These are phyloP conservation scores for Daldinia grandis DNA, from an alignment of 495 filamentous ascomycete species.

Conservation along the genomic window DNA sequence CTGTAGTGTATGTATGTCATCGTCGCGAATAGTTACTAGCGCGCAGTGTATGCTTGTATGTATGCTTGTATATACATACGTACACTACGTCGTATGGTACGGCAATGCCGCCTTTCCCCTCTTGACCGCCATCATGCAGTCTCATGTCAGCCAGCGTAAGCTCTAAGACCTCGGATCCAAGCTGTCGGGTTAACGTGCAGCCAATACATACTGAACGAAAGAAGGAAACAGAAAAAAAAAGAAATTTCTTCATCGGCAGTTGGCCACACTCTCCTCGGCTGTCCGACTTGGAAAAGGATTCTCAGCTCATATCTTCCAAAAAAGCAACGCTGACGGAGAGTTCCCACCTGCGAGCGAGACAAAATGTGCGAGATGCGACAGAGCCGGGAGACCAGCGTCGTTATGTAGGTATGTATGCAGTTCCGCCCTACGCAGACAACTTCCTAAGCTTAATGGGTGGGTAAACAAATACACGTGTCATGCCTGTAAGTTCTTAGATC, in stretches of 20 bases:
- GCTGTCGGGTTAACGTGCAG: conserved; percentile 29
- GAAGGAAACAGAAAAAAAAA: no score
- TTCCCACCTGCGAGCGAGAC: not conserved
- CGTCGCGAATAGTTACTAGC: conserved; percentile 12
- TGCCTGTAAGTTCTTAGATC: conserved; percentile 6
- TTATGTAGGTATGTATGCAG: not conserved
- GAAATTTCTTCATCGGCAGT: conserved; percentile 36
- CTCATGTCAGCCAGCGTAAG: conserved; percentile 35
- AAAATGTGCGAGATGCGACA: not conserved
- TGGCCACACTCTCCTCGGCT: not conserved
- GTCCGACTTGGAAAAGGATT: not conserved
- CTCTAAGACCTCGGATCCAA: conserved; percentile 39
- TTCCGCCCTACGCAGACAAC: conserved; percentile 1
- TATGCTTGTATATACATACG: not conserved
- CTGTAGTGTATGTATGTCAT: conserved; percentile 26
- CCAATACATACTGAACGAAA: conserved; percentile 21
- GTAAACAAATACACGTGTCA: not conserved
- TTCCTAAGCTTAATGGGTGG: conserved; percentile 2
- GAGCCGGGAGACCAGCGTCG: not conserved
- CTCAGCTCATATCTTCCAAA: not conserved
- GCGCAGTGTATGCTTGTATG: not conserved
- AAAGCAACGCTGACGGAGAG: not conserved
- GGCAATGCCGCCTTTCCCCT: not conserved
- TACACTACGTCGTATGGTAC: not conserved
- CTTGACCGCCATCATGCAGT: conserved; percentile 29